phyloP scores from a whole-genome alignment of 345 rosid genomes.

The Zanthoxylum bungeanum region DNA sequence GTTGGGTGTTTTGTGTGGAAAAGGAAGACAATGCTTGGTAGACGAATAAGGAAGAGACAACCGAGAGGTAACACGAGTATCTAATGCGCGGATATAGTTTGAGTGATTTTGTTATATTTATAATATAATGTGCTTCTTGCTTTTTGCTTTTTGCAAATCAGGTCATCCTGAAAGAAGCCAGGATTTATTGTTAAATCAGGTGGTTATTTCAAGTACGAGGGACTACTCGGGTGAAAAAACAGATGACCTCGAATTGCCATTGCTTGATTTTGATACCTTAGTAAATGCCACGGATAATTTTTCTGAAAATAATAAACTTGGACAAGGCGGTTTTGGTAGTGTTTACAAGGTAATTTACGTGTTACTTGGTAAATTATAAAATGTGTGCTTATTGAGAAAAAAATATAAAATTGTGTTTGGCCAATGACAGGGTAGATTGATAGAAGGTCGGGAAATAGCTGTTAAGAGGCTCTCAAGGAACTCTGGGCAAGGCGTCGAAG shows the following conservation, averaged over 20 bases:
- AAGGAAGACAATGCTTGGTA: conserved; percentile 32
- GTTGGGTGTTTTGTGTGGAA: conserved; percentile 41
- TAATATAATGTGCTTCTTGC: not conserved
- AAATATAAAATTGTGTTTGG: not conserved
- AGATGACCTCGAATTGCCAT: conserved; percentile 54
- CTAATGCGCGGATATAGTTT: too few species aligned
- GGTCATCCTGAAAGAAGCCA: conserved; percentile 57
- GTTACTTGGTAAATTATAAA: too few species aligned
- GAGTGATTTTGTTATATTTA: too few species aligned
- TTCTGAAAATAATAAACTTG: conserved; percentile 46
- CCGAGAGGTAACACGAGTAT: conserved; percentile 31
- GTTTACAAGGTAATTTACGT: conserved; percentile 68
- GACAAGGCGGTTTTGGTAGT: conserved; percentile 73
- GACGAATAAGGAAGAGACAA: conserved; percentile 10
- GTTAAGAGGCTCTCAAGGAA: conserved; percentile 73
- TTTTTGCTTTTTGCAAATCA: conserved; percentile 15
- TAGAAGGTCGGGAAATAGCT: conserved; percentile 64
- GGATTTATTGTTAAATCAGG: conserved; percentile 57
- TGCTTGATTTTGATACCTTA: conserved; percentile 45
- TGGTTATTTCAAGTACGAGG: conserved; percentile 57
- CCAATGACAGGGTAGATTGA: conserved; percentile 46
- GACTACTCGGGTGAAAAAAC: conserved; percentile 38
- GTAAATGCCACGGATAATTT: conserved; percentile 47
- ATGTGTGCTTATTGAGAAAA: not conserved
- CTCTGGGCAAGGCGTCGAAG: conserved; percentile 72